Base-by-base conservation (phyloP, 177 flowering plant species). In the Vitis hybrid region DNA sequence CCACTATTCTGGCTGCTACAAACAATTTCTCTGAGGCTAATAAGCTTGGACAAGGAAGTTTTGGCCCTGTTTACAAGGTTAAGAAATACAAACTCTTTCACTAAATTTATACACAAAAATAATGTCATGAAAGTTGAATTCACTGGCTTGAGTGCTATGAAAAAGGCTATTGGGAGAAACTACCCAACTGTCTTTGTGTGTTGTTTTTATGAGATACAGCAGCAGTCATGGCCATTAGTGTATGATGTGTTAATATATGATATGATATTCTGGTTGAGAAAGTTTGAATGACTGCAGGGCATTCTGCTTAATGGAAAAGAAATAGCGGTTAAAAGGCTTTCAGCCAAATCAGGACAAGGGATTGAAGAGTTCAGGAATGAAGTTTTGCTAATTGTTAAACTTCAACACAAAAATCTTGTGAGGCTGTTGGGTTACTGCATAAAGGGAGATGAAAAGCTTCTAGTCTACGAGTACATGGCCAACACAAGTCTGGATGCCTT, bases 261-360 rank as follows among this genome's bases (percentile, higher is more conserved):
- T 35, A 35, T 7, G 8, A 7, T 6, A 35, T 35, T 3, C 46
- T 35, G 46, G 0, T 35, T 35, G 46, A 35, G 6, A 35, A 35
- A 4, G 7, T 35, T 35, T 35, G 46, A 35, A 35, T 35, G 5
- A 35, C 46, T 9, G 12, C 70, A 88, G 90, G 93, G 93, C 11
- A 63, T 2, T 14, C 82, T 88, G 13, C n/a, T 55, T 2, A 67
- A 82, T 69, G 93, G 91, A 12, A 78, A 81, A 82, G 83, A 85
- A 74, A 69, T 91, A 72, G 97, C 94, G 1, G 90, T 90, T 62
- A 91, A 91, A 71, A 82, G 92, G 63, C 80, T 91, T 3, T 84
- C 91, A 1, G 64, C 12, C 18, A 18, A 30, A 13, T 90, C 91
- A 9, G 69, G 68, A 3, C 91, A 91, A 82, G 90, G 93, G 3